These are phyloP conservation scores for Fusarium brevicatenulatum DNA, from an alignment of 2,329 filamentous ascomycete genomes.

Conservation along the genomic window DNA sequence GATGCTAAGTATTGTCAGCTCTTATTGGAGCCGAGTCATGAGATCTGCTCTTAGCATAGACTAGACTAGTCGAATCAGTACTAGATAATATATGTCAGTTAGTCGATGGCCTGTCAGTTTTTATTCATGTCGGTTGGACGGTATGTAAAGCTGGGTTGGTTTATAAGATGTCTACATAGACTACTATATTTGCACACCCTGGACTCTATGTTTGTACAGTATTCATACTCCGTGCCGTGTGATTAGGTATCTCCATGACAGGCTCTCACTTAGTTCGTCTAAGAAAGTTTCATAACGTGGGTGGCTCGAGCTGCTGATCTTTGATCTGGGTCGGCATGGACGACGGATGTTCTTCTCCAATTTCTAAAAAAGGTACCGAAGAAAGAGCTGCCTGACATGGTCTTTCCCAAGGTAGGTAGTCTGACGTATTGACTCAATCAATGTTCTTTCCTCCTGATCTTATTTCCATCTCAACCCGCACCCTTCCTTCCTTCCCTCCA, in stretches of 20 bases:
- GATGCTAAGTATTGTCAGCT: conserved; percentile 8
- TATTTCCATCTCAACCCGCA: neutral
- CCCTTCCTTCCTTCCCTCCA: conserved; percentile 10
- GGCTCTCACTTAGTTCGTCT: neutral
- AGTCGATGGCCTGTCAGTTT: neutral
- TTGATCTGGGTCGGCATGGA: neutral
- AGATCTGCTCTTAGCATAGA: conserved; percentile 24
- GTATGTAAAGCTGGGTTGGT: neutral
- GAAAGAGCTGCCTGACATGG: neutral
- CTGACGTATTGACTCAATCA: neutral
- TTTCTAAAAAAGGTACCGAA: neutral
- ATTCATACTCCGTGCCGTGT: neutral
- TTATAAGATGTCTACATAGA: neutral
- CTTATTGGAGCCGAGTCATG: conserved; percentile 37
- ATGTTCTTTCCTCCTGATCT: neutral
- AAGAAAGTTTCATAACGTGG: neutral
- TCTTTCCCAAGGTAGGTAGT: neutral
- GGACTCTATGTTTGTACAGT: neutral
- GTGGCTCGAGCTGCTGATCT: neutral
- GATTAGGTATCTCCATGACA: neutral
- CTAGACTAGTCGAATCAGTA: conserved; percentile 6
- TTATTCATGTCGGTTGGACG: neutral
- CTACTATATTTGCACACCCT: neutral
- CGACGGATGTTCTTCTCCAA: neutral
- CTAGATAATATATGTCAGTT: neutral